Evolutionary conservation across 2,329 filamentous ascomycete genomes (phyloP).

Genomic region (Pseudocercospora fijiensis): DNA sequence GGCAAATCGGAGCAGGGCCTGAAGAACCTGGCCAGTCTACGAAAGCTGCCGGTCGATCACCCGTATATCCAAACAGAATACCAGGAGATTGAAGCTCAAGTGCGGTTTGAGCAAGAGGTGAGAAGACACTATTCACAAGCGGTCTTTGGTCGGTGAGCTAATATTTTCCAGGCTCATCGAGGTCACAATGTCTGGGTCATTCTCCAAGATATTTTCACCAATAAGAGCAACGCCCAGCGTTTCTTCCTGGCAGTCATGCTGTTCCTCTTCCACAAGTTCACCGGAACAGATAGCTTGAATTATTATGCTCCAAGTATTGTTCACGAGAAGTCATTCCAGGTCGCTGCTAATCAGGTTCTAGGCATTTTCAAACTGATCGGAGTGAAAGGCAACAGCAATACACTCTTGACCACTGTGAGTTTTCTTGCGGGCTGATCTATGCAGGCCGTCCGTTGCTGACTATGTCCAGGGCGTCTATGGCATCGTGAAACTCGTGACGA

Average conservation of each 20-base stretch:
- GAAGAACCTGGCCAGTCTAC: slow-evolving; percentile 22
- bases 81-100: slow-evolving; percentile 29
- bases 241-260: slow-evolving; percentile 24
- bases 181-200: slow-evolving; percentile 22
- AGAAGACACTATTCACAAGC: neutral
- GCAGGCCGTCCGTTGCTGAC: slow-evolving; percentile 6
- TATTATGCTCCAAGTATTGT: slow-evolving; percentile 15
- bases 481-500: slow-evolving; percentile 24
- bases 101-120: slow-evolving; percentile 25
- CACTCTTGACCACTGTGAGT: slow-evolving; percentile 19
- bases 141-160: neutral
- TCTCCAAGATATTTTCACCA: slow-evolving; percentile 20
- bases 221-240: slow-evolving; percentile 18
- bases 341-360: slow-evolving; percentile 12
- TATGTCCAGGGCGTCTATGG: slow-evolving; percentile 23
- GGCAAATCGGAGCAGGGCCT: slow-evolving; percentile 21
- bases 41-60: slow-evolving; percentile 27
- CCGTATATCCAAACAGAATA: slow-evolving; percentile 29
- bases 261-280: slow-evolving; percentile 27
- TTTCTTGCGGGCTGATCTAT: neutral
- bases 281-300: slow-evolving; percentile 22
- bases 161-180: slow-evolving; percentile 10
- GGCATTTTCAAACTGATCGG: slow-evolving; percentile 25
- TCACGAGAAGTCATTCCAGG: neutral
- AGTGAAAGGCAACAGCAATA: slow-evolving; percentile 17